Percentiles rank a stretch among this genome's conserved stretches.
phyloP scores from a whole-genome alignment of 2,329 filamentous ascomycete genomes.

The Amphichorda felina region DNA sequence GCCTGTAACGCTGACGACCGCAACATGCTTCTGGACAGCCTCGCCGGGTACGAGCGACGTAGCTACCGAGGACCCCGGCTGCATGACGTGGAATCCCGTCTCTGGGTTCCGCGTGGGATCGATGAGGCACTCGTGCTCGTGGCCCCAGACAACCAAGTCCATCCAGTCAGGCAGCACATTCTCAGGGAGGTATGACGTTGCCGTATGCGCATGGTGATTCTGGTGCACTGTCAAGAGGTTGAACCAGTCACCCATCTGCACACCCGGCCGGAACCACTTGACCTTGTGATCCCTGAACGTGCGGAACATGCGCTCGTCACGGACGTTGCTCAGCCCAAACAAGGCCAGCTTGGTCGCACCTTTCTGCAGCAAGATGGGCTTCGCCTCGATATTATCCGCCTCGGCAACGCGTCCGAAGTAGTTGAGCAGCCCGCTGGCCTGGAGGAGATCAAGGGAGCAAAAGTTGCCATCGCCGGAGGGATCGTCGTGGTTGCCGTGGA shows the following conservation, averaged over 20 bases:
- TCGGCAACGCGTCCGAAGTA: constrained; percentile 91
- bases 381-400: constrained; percentile 85
- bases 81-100: constrained; percentile 90
- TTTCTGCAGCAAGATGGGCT: constrained; percentile 87
- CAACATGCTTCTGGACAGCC: constrained; percentile 81
- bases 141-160: constrained; percentile 89
- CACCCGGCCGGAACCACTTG: constrained; percentile 77
- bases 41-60: constrained; percentile 87
- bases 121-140: constrained; percentile 93
- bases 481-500: constrained; percentile 97
- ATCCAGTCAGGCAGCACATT: constrained; percentile 86
- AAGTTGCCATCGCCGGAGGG: constrained; percentile 92
- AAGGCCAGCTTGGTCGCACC: constrained; percentile 84
- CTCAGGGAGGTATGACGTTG: constrained; percentile 90
- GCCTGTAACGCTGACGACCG: constrained; percentile 73
- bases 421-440: constrained; percentile 84
- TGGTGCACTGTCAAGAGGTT: constrained; percentile 93
- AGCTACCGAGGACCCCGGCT: constrained; percentile 90
- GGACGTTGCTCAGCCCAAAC: constrained; percentile 90
- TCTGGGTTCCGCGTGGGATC: constrained; percentile 74
- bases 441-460: constrained; percentile 81
- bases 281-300: constrained; percentile 91
- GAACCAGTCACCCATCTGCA: constrained; percentile 83
- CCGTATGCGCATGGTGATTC: constrained; percentile 85
- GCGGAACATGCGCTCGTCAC: constrained; percentile 87